Evolutionary conservation across 1,284 basidiomycete species (phyloP), one percentile per base, ranked within the genome.

Genomic region (Flammula alnicola): DNA sequence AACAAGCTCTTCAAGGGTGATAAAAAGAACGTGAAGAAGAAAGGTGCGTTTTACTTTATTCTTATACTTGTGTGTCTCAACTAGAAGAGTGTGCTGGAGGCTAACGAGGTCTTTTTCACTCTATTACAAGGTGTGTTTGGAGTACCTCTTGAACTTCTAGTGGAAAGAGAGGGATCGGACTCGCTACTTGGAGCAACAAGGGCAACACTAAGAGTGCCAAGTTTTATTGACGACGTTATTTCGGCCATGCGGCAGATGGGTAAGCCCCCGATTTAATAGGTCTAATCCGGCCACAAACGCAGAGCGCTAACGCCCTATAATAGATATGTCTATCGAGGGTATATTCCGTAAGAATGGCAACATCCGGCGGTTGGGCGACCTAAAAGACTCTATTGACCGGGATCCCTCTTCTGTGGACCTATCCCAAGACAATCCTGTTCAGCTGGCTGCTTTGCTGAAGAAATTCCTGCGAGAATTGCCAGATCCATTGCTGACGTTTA

Each of bases 241-340:
- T 96, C 93, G 46, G 95, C 97, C 3, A 98, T 99, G 96, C 83
- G 91, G 65, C 95, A 98, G 71, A 98, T 98, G 96, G 96, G 94
- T 95, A 56, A 63, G 91, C 79, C 1, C 26, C 19, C 17, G 22
- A 49, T 23, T n/a, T n/a, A n/a, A n/a, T 43, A 53, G 22, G 16
- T 47, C 38, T 35, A 29, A 33, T n/a, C 17, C 17, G n/a, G n/a
- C n/a, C n/a, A n/a, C n/a, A n/a, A n/a, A n/a, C n/a, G n/a, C 32
- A 16, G 37, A 23, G 39, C 12, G 27, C 22, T 39, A 29, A 29
- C 27, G 46, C 42, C 41, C 39, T 41, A 40, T 22, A 51, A 47
- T 59, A 96, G 94, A 99, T 71, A 93, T 99, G 89, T 98, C 96
- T 4, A 81, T 99, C 30, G 97, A 99, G 71, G 96, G 96, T 52